phyloP scores from a whole-genome alignment of 306 rosid genomes.

The Geum urbanum region DNA sequence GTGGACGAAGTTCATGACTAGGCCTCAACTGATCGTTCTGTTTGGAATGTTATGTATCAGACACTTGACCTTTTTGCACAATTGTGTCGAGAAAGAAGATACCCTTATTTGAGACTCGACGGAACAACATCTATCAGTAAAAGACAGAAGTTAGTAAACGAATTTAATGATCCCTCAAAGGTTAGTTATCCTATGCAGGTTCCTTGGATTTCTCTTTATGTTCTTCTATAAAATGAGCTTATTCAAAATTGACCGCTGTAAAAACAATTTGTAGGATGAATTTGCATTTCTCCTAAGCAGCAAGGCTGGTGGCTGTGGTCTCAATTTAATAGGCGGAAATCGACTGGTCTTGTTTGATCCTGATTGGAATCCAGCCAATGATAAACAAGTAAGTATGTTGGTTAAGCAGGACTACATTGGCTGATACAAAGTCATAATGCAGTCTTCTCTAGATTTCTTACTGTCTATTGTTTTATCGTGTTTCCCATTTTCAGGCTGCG shows the following conservation, averaged over 20 bases:
- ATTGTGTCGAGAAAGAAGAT: conserved; percentile 88
- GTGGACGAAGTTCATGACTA: not conserved
- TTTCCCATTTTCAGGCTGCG: conserved; percentile 64
- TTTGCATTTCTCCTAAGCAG: conserved; percentile 94
- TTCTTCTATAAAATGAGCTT: not conserved
- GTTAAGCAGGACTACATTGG: conserved; percentile 13
- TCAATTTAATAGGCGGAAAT: conserved; percentile 94
- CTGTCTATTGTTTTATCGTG: conserved; percentile 24
- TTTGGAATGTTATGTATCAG: conserved; percentile 43
- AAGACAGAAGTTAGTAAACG: conserved; percentile 89
- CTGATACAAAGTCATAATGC: conserved; percentile 16
- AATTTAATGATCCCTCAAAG: conserved; percentile 74
- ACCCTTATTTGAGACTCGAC: conserved; percentile 90
- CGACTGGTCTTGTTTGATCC: conserved; percentile 95
- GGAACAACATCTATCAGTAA: conserved; percentile 89
- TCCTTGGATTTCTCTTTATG: conserved; percentile 5
- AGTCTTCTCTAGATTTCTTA: not conserved
- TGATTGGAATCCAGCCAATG: conserved; percentile 98
- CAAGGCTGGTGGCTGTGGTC: conserved; percentile 99
- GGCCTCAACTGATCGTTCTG: conserved; percentile 15
- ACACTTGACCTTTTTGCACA: conserved; percentile 94
- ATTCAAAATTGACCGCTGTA: conserved; percentile 6
- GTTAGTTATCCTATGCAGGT: conserved; percentile 26
- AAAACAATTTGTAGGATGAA: conserved; percentile 60
- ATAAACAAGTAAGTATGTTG: conserved; percentile 67